Percentiles rank a stretch among this genome's conserved stretches.
phyloP scores from a whole-genome alignment of 2,329 filamentous ascomycete species.

The Didymosphaeria variabile region DNA sequence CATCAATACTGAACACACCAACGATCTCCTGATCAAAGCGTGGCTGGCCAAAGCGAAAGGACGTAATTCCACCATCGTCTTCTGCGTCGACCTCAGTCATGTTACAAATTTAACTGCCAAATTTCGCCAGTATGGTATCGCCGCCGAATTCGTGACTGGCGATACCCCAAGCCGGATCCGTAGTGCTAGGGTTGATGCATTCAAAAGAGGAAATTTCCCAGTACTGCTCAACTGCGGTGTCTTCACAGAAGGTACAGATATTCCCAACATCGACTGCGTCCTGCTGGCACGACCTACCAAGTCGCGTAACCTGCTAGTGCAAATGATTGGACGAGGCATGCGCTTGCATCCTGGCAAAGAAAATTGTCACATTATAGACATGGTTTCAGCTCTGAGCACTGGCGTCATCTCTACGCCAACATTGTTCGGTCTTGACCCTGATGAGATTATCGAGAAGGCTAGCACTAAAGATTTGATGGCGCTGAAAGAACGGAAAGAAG shows the following conservation, averaged over 20 bases:
- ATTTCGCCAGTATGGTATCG: slow-evolving; percentile 80
- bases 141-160: slow-evolving; percentile 87
- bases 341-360: slow-evolving; percentile 80
- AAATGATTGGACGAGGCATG: slow-evolving; percentile 98
- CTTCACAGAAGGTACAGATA: slow-evolving; percentile 97
- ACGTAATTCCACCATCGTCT: slow-evolving; percentile 87
- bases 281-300: slow-evolving; percentile 86
- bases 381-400: slow-evolving; percentile 84
- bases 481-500: slow-evolving; percentile 60
- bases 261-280: slow-evolving; percentile 96
- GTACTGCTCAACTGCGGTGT: slow-evolving; percentile 95
- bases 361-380: slow-evolving; percentile 94
- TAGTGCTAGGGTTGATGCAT: slow-evolving; percentile 75
- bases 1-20: slow-evolving; percentile 83
- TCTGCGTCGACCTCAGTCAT: slow-evolving; percentile 91
- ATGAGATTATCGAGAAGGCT: slow-evolving; percentile 75
- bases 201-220: slow-evolving; percentile 79
- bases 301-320: slow-evolving; percentile 90
- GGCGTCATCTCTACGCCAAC: slow-evolving; percentile 93
- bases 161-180: slow-evolving; percentile 77
- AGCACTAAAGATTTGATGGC: slow-evolving; percentile 69
- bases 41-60: slow-evolving; percentile 81
- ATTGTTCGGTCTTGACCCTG: slow-evolving; percentile 89
- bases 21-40: slow-evolving; percentile 83
- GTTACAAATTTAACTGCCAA: slow-evolving; percentile 76